Percentiles rank a stretch among this genome's conserved stretches.
Conservation (phyloP, 2,329 filamentous ascomycete species). For the Colletotrichum cuscutae region DNA sequence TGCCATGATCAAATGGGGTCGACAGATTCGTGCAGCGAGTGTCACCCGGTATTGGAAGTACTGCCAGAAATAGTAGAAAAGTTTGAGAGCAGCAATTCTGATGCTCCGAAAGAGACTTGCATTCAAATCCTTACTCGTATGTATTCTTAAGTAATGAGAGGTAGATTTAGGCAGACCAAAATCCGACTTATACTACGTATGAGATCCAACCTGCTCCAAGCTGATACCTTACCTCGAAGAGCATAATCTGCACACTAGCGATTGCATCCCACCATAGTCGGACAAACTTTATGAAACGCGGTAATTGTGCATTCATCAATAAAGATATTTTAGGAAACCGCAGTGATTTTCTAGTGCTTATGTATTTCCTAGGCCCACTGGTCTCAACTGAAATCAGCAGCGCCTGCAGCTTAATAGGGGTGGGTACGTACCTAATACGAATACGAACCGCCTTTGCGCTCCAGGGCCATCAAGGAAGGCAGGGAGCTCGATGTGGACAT, state of each 20-base stretch:
- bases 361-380: not conserved
- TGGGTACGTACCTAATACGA: not conserved
- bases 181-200: too few relatives aligned
- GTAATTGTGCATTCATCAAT: not conserved
- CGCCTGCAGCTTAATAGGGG: not conserved
- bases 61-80: not conserved
- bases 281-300: too few relatives aligned
- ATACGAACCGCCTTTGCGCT: not conserved
- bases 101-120: too few relatives aligned
- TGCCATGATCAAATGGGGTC: not conserved
- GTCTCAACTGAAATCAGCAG: not conserved
- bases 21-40: not conserved
- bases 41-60: not conserved
- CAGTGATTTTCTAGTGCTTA: not conserved
- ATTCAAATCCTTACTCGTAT: too few relatives aligned
- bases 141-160: too few relatives aligned
- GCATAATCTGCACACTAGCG: too few relatives aligned
- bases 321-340: not conserved
- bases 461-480: not conserved
- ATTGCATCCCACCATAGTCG: too few relatives aligned
- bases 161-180: too few relatives aligned
- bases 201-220: too few relatives aligned
- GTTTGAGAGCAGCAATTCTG: not conserved
- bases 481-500: not conserved
- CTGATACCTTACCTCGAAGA: too few relatives aligned